Conservation (phyloP, 495 filamentous ascomycete species). For the Trichocladium antarcticum region DNA sequence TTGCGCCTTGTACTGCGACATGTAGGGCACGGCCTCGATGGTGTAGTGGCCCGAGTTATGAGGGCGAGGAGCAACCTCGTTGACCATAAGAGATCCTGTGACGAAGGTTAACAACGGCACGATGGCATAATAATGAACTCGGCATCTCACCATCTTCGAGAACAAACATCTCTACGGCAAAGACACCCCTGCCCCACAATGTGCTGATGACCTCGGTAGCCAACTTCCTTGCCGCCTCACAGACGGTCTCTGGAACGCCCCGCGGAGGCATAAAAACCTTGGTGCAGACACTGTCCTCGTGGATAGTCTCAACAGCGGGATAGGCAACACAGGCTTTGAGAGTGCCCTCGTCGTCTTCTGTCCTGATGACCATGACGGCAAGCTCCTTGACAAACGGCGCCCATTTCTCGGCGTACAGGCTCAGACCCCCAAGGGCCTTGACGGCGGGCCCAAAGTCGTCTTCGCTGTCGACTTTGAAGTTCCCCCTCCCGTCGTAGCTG, state of each 20-base stretch:
- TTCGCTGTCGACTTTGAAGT: conserved; percentile 60
- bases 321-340: conserved; percentile 52
- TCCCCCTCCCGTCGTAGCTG: conserved; percentile 91
- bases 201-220: conserved; percentile 67
- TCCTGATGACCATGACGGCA: conserved; percentile 91
- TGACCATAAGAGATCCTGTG: conserved; percentile 55
- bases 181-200: conserved; percentile 82
- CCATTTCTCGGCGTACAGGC: conserved; percentile 87
- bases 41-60: conserved; percentile 98
- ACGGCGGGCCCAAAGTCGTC: conserved; percentile 60
- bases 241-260: conserved; percentile 49
- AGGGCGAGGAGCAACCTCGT: conserved; percentile 89
- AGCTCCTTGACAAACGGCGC: conserved; percentile 76
- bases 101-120: neutral
- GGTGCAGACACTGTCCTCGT: conserved; percentile 93
- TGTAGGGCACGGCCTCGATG: conserved; percentile 74
- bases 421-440: conserved; percentile 54
- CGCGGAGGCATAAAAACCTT: conserved; percentile 80
- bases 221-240: conserved; percentile 58
- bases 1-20: conserved; percentile 89
- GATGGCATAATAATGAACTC: neutral
- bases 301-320: conserved; percentile 86
- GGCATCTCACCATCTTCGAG: conserved; percentile 53
- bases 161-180: conserved; percentile 95
- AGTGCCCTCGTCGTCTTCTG: conserved; percentile 53